These are phyloP conservation scores for Populus simonii DNA, from an alignment of 345 rosid species.

Conservation along the genomic window DNA sequence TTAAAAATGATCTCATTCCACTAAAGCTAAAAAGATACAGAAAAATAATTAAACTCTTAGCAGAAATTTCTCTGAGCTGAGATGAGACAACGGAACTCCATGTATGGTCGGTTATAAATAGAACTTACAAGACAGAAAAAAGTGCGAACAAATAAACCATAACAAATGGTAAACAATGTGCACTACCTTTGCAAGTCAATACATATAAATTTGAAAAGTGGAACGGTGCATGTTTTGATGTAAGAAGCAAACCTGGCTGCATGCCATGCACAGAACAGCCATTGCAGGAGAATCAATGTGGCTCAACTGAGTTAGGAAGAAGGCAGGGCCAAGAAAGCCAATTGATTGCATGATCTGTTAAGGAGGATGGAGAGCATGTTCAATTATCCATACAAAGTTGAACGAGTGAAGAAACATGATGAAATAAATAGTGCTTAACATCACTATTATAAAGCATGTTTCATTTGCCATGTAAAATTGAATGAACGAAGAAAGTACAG, in stretches of 20 bases:
- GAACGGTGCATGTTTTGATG: not conserved
- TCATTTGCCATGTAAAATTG: not conserved
- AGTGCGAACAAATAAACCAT: not conserved
- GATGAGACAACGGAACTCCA: not conserved
- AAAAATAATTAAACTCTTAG: not conserved
- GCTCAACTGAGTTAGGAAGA: slow-evolving; percentile 91
- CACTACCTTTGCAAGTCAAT: not conserved
- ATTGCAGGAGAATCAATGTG: slow-evolving; percentile 83
- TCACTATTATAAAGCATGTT: not conserved
- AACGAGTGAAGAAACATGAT: not conserved
- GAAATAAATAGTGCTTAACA: not conserved
- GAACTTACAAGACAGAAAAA: not conserved
- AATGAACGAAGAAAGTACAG: not conserved
- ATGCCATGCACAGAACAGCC: slow-evolving; percentile 82
- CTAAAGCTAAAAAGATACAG: not conserved
- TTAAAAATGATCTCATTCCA: not conserved
- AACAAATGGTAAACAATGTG: not conserved
- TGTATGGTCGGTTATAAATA: not conserved
- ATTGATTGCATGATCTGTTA: slow-evolving; percentile 89
- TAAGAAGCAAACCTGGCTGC: slow-evolving; percentile 66
- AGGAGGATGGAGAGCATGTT: not conserved
- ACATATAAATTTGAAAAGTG: not conserved
- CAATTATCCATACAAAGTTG: not conserved
- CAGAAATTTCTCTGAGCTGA: not conserved
- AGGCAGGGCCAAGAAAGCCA: slow-evolving; percentile 97